Conservation (phyloP, 345 rosid genomes). For the Orychophragmus violaceus region DNA sequence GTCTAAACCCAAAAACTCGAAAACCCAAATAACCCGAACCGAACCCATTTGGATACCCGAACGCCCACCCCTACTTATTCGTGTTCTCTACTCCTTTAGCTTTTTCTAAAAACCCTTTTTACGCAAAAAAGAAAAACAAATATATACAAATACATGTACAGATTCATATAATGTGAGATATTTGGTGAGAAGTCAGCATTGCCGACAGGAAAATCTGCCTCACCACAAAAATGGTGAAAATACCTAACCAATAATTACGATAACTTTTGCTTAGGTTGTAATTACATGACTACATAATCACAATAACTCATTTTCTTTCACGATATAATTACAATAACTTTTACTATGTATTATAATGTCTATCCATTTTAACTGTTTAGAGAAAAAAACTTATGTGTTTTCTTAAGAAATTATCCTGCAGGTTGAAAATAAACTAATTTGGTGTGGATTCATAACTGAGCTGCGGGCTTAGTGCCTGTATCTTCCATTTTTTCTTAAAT, state of each 20-base stretch:
- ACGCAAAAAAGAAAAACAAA: slow-evolving; percentile 14
- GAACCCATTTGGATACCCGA: no score
- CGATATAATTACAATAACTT: neutral
- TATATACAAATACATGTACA: neutral
- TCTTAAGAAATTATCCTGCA: neutral
- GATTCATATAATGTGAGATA: neutral
- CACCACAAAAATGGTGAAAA: slow-evolving; percentile 44
- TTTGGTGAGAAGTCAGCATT: slow-evolving; percentile 82
- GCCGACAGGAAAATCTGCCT: slow-evolving; percentile 72
- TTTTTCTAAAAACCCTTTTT: neutral
- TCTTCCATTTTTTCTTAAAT: neutral
- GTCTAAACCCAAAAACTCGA: no score
- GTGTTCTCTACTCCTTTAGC: slow-evolving; percentile 1
- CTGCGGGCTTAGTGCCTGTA: neutral
- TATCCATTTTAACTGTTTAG: neutral
- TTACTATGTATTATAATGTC: neutral
- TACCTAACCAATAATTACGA: slow-evolving; percentile 34
- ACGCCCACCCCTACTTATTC: no score
- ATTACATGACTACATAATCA: slow-evolving; percentile 16
- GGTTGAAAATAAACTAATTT: neutral
- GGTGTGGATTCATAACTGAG: neutral
- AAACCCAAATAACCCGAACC: no score
- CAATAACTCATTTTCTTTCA: neutral
- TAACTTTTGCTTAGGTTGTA: slow-evolving; percentile 25
- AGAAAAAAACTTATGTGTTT: neutral